A percentile compares a stretch with the other conserved stretches of the same genome.
Evolutionary conservation across 192 early-diverging fungal genomes (phyloP).

Genomic region (Rhizophagus clarus): DNA sequence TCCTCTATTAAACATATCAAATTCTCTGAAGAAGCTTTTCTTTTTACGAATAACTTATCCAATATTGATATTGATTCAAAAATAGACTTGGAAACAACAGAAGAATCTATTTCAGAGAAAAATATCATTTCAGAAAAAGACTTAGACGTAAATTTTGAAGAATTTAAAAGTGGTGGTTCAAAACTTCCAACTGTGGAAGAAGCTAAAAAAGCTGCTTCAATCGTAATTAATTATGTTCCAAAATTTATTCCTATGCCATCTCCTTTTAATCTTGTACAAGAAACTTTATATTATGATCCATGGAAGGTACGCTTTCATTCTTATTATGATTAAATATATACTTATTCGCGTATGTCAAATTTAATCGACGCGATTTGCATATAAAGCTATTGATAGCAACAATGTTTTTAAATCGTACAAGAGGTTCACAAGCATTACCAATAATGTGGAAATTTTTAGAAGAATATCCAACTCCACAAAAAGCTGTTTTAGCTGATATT

Average conservation of each 20-base stretch:
- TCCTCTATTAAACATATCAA: background rate
- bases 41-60: background rate
- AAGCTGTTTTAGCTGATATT: slow-evolving; percentile 17
- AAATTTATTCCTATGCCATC: slow-evolving; percentile 31
- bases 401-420: slow-evolving; percentile 30
- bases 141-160: background rate
- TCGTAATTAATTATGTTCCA: background rate
- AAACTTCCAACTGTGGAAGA: background rate
- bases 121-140: background rate
- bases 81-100: background rate
- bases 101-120: background rate
- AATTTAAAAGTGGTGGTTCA: background rate
- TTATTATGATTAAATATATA: background rate
- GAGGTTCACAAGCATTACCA: slow-evolving; percentile 16
- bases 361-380: too few relatives aligned
- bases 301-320: slow-evolving; percentile 21
- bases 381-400: slow-evolving; percentile 26
- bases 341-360: background rate
- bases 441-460: slow-evolving; percentile 33
- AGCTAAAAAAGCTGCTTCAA: background rate
- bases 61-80: background rate
- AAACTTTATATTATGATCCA: slow-evolving; percentile 31
- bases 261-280: slow-evolving; percentile 31
- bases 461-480: slow-evolving; percentile 22
- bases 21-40: background rate